Evolutionary conservation across 768 basidiomycete genomes (phyloP).

Genomic region (Podaxis pistillaris): DNA sequence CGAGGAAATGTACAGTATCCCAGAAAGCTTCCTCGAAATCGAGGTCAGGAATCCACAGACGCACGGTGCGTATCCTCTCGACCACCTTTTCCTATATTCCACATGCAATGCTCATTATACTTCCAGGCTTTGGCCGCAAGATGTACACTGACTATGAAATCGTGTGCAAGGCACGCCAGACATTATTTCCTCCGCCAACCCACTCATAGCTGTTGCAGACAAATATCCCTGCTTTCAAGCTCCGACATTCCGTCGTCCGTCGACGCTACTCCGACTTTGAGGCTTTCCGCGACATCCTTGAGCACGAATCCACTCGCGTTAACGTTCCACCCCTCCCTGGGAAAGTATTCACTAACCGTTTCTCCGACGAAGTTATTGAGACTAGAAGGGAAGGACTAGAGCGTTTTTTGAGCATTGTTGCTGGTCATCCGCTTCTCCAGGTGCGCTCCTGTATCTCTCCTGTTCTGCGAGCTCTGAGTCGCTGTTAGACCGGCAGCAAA

Average conservation of each 20-base stretch:
- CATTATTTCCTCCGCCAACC: conserved; percentile 2
- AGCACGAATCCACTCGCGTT: conserved; percentile 94
- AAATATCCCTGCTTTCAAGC: conserved; percentile 98
- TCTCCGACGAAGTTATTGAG: conserved; percentile 98
- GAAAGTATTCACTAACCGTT: conserved; percentile 97
- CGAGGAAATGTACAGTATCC: conserved; percentile 98
- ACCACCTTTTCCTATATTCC: background rate
- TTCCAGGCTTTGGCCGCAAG: conserved; percentile 88
- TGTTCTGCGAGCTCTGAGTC: conserved; percentile 3
- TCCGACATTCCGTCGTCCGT: conserved; percentile 87
- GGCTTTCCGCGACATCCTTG: conserved; percentile 96
- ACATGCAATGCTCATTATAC: background rate
- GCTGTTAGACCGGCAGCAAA: conserved; percentile 84
- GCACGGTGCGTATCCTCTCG: conserved; percentile 60
- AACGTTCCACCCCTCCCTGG: conserved; percentile 98
- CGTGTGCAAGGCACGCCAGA: conserved; percentile 78
- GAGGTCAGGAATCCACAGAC: conserved; percentile 97
- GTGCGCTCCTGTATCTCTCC: conserved; percentile 38
- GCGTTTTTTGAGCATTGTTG: conserved; percentile 92
- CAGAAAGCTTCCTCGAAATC: conserved; percentile 96
- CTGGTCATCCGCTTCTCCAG: conserved; percentile 95
- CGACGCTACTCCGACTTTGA: conserved; percentile 92
- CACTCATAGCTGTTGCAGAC: conserved; percentile 54
- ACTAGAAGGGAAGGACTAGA: conserved; percentile 88
- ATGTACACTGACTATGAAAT: conserved; percentile 99